These are phyloP conservation scores for Phytophthora podocarpi DNA, from an alignment of 352 stramenopile species.

Conservation along the genomic window DNA sequence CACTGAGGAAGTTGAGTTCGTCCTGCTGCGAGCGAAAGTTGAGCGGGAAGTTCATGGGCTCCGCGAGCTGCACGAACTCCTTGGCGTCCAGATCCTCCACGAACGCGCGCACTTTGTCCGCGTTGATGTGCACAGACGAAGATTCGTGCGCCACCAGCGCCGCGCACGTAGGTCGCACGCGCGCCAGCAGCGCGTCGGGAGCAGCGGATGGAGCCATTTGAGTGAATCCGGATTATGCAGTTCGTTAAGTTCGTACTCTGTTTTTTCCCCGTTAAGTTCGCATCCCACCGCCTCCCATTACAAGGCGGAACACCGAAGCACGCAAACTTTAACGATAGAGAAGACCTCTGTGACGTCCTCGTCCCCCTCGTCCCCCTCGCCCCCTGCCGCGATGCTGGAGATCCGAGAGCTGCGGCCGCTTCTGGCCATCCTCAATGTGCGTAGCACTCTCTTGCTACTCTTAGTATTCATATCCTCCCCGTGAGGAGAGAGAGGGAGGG, in stretches of 20 bases:
- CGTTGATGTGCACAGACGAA: slow-evolving; percentile 55
- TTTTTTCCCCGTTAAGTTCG: neutral
- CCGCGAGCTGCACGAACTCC: slow-evolving; percentile 54
- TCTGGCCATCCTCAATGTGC: slow-evolving; percentile 84
- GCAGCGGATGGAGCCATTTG: slow-evolving; percentile 42
- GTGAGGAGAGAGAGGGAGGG: neutral
- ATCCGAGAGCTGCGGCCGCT: slow-evolving; percentile 82
- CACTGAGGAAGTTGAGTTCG: slow-evolving; percentile 83
- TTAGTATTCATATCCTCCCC: neutral
- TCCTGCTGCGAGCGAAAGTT: slow-evolving; percentile 76
- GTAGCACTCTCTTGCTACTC: slow-evolving; percentile 12
- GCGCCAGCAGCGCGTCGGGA: slow-evolving; percentile 37
- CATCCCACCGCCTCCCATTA: slow-evolving; percentile 34
- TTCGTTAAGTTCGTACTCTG: slow-evolving; percentile 16
- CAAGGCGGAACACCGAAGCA: slow-evolving; percentile 5
- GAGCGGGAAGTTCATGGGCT: slow-evolving; percentile 69
- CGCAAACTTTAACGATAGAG: too few species aligned
- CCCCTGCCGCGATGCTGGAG: slow-evolving; percentile 63
- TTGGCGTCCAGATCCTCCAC: slow-evolving; percentile 53
- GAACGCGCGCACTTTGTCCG: slow-evolving; percentile 55
- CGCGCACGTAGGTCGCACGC: slow-evolving; percentile 61
- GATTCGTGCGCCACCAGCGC: slow-evolving; percentile 48
- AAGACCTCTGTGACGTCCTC: neutral
- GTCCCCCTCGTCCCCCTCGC: slow-evolving; percentile 4
- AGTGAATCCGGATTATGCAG: too few species aligned